Percentiles rank a stretch among this genome's conserved stretches.
phyloP scores from a whole-genome alignment of 2,329 filamentous ascomycete species.

The Lachnellula willkommii region DNA sequence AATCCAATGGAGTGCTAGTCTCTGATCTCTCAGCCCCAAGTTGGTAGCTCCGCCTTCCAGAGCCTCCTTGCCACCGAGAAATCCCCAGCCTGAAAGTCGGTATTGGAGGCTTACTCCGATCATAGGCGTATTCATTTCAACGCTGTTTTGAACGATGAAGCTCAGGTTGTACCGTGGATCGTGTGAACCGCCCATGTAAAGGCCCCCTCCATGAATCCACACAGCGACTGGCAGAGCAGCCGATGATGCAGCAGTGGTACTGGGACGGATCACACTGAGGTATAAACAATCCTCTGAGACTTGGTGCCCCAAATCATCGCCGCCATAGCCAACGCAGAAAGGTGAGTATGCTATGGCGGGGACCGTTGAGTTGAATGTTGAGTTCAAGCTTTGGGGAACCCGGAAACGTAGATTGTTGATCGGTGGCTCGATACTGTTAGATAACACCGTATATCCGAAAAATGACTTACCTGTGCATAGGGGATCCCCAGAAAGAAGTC shows the following conservation, averaged over 20 bases:
- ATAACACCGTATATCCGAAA: neutral
- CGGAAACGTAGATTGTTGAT: slow-evolving; percentile 21
- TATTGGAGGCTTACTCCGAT: slow-evolving; percentile 44
- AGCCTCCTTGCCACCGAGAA: slow-evolving; percentile 38
- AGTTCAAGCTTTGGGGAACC: slow-evolving; percentile 17
- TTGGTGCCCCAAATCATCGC: slow-evolving; percentile 14
- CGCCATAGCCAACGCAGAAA: slow-evolving; percentile 24
- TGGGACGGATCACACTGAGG: slow-evolving; percentile 48
- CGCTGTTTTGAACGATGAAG: slow-evolving; percentile 33
- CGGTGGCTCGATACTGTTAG: slow-evolving; percentile 14
- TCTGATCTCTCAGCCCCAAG: slow-evolving; percentile 40
- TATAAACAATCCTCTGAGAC: slow-evolving; percentile 48
- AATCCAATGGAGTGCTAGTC: slow-evolving; percentile 39
- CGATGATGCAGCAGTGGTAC: slow-evolving; percentile 33
- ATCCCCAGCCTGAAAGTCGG: slow-evolving; percentile 41
- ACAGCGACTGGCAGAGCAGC: slow-evolving; percentile 43
- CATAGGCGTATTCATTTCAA: slow-evolving; percentile 39
- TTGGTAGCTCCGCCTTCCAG: slow-evolving; percentile 39
- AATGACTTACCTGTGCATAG: slow-evolving; percentile 16
- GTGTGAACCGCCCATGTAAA: slow-evolving; percentile 29
- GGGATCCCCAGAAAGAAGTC: slow-evolving; percentile 26
- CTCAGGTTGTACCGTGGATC: slow-evolving; percentile 21
- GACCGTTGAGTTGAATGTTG: slow-evolving; percentile 12
- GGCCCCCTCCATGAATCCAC: slow-evolving; percentile 50
- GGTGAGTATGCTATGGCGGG: slow-evolving; percentile 17